A percentile compares a stretch with the other conserved stretches of the same genome.
phyloP scores from a whole-genome alignment of 1,284 basidiomycete species.

The Ustanciosporium gigantosporum region DNA sequence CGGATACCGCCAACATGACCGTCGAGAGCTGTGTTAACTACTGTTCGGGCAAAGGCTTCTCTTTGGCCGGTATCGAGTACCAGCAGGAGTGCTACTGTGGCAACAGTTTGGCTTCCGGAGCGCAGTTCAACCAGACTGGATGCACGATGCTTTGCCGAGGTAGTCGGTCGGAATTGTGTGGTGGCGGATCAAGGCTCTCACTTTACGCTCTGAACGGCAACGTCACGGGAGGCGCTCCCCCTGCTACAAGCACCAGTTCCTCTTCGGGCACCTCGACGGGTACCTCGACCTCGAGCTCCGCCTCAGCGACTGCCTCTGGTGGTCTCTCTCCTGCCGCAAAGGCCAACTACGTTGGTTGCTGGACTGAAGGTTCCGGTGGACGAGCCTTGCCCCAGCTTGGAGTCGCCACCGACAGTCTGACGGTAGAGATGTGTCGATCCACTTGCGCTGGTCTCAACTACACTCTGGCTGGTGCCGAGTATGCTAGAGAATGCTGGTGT shows the following conservation, averaged over 20 bases:
- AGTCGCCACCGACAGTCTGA: constrained; percentile 58
- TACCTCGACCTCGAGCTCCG: constrained; percentile 3
- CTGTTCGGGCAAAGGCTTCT: constrained; percentile 62
- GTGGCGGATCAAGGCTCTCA: constrained; percentile 68
- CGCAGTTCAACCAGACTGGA: neutral
- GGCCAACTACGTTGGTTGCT: constrained; percentile 4
- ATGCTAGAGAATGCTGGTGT: constrained; percentile 69
- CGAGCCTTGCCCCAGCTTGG: constrained; percentile 37
- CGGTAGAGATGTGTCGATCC: constrained; percentile 64
- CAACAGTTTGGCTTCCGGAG: constrained; percentile 2
- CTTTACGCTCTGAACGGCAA: constrained; percentile 65
- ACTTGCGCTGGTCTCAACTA: constrained; percentile 65
- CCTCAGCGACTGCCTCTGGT: neutral
- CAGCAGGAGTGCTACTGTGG: constrained; percentile 63
- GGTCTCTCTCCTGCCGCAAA: neutral
- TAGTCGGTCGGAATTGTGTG: constrained; percentile 68
- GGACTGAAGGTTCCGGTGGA: constrained; percentile 35
- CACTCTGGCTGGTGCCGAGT: constrained; percentile 66
- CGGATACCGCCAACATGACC: constrained; percentile 65
- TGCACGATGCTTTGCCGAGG: constrained; percentile 6
- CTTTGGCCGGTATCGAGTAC: constrained; percentile 68
- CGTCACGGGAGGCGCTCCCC: constrained; percentile 30
- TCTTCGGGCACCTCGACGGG: neutral
- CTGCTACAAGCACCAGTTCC: neutral
- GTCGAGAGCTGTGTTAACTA: constrained; percentile 68